Evolutionary conservation across 2,329 filamentous ascomycete species (phyloP).

Genomic region (Xylariaceae sp.): DNA sequence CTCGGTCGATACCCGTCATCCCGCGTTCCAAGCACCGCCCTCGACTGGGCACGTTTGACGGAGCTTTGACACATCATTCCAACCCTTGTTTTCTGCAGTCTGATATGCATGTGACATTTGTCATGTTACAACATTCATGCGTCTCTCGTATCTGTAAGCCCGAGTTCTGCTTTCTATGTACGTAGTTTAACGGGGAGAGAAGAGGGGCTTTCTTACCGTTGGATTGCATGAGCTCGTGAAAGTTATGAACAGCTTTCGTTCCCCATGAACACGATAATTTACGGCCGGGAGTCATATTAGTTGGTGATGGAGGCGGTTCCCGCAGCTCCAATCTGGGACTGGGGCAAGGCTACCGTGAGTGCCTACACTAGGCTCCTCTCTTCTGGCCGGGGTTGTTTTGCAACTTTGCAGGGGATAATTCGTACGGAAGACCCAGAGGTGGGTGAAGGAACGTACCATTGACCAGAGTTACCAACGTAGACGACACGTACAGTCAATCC

Average conservation of each 20-base stretch:
- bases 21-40: not conserved
- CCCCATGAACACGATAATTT: not conserved
- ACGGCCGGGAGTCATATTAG: not conserved
- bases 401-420: not conserved
- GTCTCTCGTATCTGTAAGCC: constrained; percentile 15
- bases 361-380: not conserved
- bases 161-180: not conserved
- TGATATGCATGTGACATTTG: constrained; percentile 21
- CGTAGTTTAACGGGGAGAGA: not conserved
- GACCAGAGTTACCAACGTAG: not conserved
- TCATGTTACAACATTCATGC: constrained; percentile 21
- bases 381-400: not conserved
- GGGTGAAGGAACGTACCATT: too few species aligned
- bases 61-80: constrained; percentile 3
- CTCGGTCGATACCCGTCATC: not conserved
- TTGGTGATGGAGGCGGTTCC: not conserved
- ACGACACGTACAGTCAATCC: not conserved
- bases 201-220: constrained; percentile 8
- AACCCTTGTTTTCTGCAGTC: constrained; percentile 14
- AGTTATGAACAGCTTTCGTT: not conserved
- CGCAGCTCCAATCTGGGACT: constrained; percentile 8
- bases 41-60: constrained; percentile 9
- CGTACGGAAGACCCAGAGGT: too few species aligned
- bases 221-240: not conserved
- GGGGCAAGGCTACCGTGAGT: constrained; percentile 6